Base-by-base conservation (phyloP, 345 rosid species). In the Eutrema heterophyllum region DNA sequence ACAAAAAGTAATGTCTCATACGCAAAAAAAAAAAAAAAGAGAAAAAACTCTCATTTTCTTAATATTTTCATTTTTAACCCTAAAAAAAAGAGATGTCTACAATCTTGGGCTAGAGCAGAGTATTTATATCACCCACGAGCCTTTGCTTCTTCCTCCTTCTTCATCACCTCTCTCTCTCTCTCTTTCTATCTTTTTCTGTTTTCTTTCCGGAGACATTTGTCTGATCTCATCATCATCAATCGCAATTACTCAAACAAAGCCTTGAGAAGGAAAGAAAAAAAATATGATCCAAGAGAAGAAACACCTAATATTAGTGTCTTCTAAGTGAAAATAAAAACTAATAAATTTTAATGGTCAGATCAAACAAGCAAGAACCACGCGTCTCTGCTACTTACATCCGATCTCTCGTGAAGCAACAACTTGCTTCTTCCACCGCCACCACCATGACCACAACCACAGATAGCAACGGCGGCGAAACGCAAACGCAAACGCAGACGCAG, bases 381-480 rank as follows among this genome's bases (percentile, higher is more conserved):
- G 57, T 60, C 69, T 76, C 65, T 45, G 39, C 70, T 60, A 52
- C 79, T 39, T 60, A 53, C 41, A 60, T 52, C 74, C 46, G 55
- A 75, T 68, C 79, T 75, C 68, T 67, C 63, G 73, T 60, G 49
- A 68, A 75, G 48, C 70, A 76, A 53, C 73, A 67, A 56, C 84
- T 90, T 16, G 81, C 87, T 82, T 83, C 94, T 30, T 81, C 96
- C 44, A 83, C 27, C 43, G 67, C 84, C 74, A 79, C 73, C 72
- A 82, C 77, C 62, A 78, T 85, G 45, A 67, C 51, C 11, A 85
- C 69, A 36, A 77, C 83, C 54, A 84, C 67, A 70, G 69, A 48
- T 79, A 77, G 74, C 65, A 80, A 54, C 53, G 24, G 70, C 80
- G 64, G 66, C 73, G 70, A 54, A 43, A 50, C 70, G 53, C 78